These are phyloP conservation scores for Botryotinia globosa DNA, from an alignment of 2,329 filamentous ascomycete genomes.

Conservation along the genomic window DNA sequence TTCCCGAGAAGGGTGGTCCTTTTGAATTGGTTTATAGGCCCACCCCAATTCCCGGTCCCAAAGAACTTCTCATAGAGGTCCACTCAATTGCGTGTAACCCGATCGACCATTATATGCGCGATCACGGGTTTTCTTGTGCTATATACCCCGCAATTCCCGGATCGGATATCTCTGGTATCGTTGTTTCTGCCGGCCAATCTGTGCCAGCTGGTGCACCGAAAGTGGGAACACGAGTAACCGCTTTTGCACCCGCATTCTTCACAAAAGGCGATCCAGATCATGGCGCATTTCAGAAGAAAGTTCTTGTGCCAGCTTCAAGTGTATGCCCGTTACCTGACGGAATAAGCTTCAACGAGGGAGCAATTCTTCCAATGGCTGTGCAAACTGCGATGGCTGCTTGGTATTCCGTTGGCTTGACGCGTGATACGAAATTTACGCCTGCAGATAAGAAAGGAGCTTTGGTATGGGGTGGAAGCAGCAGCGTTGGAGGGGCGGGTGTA, in stretches of 20 bases:
- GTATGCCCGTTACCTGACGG: slow-evolving; percentile 33
- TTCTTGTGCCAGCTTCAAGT: slow-evolving; percentile 29
- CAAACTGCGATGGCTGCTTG: slow-evolving; percentile 38
- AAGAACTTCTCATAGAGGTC: slow-evolving; percentile 43
- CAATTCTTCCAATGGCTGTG: slow-evolving; percentile 39
- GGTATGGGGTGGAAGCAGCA: slow-evolving; percentile 30
- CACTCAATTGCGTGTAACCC: slow-evolving; percentile 44
- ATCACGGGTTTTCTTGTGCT: slow-evolving; percentile 36
- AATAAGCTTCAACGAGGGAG: slow-evolving; percentile 37
- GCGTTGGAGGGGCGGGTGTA: slow-evolving; percentile 39
- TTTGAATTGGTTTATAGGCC: slow-evolving; percentile 12
- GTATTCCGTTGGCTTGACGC: slow-evolving; percentile 32
- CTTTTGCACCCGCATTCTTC: slow-evolving; percentile 32
- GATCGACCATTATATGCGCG: slow-evolving; percentile 39
- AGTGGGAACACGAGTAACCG: slow-evolving; percentile 36
- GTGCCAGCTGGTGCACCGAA: slow-evolving; percentile 20
- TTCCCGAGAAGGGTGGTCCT: not conserved
- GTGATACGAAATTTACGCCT: slow-evolving; percentile 13
- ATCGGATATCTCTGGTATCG: slow-evolving; percentile 26
- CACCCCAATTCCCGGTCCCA: slow-evolving; percentile 42
- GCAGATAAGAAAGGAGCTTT: slow-evolving; percentile 29
- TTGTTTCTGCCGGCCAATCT: slow-evolving; percentile 21
- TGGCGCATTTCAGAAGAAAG: slow-evolving; percentile 38
- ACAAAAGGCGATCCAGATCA: slow-evolving; percentile 22
- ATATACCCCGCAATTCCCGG: slow-evolving; percentile 29